A percentile compares a stretch with the other conserved stretches of the same genome.
phyloP scores from a whole-genome alignment of 164 flowering plant genomes.

The Kingdonia uniflora region DNA sequence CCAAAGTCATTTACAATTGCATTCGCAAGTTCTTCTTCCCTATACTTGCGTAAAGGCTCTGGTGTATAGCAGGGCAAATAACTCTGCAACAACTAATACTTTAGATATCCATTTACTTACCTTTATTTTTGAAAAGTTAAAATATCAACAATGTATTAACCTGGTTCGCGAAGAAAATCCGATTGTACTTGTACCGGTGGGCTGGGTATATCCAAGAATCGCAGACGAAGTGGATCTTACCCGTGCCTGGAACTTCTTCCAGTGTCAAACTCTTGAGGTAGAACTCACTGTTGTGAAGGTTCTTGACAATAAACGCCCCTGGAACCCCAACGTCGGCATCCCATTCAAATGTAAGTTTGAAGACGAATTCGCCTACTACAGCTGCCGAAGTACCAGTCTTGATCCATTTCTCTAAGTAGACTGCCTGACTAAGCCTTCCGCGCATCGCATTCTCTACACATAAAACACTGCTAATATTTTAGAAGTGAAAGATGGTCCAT shows the following conservation, averaged over 20 bases:
- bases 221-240: conserved; percentile 55
- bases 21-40: conserved; percentile 60
- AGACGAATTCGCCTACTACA: conserved; percentile 33
- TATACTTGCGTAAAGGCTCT: conserved; percentile 34
- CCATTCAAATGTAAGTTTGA: conserved; percentile 45
- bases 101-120: neutral
- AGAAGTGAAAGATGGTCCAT: no score
- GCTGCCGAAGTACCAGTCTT: conserved; percentile 19
- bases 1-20: conserved; percentile 56
- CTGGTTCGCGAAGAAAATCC: conserved; percentile 63
- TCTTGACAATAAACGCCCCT: conserved; percentile 57
- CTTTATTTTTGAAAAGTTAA: neutral
- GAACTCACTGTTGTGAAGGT: conserved; percentile 58
- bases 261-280: conserved; percentile 58
- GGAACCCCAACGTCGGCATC: conserved; percentile 56
- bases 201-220: conserved; percentile 81
- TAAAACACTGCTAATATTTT: neutral
- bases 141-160: conserved; percentile 14
- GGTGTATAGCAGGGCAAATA: conserved; percentile 69
- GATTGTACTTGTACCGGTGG: conserved; percentile 37
- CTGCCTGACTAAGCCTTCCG: conserved; percentile 42
- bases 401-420: conserved; percentile 54
- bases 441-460: conserved; percentile 24
- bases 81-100: conserved; percentile 22
- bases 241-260: conserved; percentile 53